Conservation (phyloP, 306 rosid genomes). For the Cicer bijugum region DNA sequence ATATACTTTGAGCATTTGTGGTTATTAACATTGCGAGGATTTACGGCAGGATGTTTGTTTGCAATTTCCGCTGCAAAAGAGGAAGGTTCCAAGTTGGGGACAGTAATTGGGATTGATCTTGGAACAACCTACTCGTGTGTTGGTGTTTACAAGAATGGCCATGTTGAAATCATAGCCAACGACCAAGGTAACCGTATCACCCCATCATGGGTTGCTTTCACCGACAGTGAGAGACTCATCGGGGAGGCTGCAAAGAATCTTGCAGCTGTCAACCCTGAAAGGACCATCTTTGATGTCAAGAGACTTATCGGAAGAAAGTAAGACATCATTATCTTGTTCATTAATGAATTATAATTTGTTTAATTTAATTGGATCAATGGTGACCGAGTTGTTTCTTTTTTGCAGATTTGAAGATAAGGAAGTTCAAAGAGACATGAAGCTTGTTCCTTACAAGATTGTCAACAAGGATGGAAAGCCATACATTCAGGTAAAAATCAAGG, state of each 20-base stretch:
- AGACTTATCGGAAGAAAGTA: slow-evolving; percentile 97
- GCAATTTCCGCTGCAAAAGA: slow-evolving; percentile 87
- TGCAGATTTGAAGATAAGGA: slow-evolving; percentile 90
- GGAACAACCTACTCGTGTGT: slow-evolving; percentile 99
- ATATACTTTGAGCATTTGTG: background rate
- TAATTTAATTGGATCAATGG: background rate
- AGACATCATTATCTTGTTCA: slow-evolving; percentile 16
- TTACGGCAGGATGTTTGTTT: slow-evolving; percentile 66
- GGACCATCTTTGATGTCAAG: slow-evolving; percentile 97
- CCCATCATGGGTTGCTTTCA: slow-evolving; percentile 97
- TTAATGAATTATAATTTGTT: background rate
- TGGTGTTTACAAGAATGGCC: slow-evolving; percentile 96
- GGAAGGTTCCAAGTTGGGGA: slow-evolving; percentile 88
- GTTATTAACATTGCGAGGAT: slow-evolving; percentile 35
- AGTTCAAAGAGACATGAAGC: slow-evolving; percentile 88
- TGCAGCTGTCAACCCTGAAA: slow-evolving; percentile 93
- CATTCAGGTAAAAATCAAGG: slow-evolving; percentile 81
- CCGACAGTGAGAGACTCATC: slow-evolving; percentile 84
- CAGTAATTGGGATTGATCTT: slow-evolving; percentile 94
- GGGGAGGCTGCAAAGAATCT: slow-evolving; percentile 99
- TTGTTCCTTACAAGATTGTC: slow-evolving; percentile 90
- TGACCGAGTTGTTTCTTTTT: slow-evolving; percentile 19
- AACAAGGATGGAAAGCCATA: slow-evolving; percentile 97
- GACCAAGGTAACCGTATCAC: slow-evolving; percentile 99
- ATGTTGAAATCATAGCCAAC: slow-evolving; percentile 97